Percentiles rank a stretch among this genome's conserved stretches.
phyloP scores from a whole-genome alignment of 805 yeast species.

The Yarrowia sp. region DNA sequence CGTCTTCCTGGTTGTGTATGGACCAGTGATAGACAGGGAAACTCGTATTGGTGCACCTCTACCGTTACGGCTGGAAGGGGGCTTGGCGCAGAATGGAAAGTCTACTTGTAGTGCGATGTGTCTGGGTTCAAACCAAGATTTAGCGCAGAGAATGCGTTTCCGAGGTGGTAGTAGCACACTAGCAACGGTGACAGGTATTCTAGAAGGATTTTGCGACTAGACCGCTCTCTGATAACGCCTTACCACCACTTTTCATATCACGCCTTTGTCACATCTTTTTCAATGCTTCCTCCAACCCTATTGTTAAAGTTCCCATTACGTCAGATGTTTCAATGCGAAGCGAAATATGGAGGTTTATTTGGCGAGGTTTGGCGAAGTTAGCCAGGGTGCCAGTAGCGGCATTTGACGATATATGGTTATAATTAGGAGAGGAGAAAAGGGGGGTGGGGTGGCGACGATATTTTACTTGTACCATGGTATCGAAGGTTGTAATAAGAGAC shows the following conservation, averaged over 20 bases:
- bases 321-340: background rate
- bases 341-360: constrained; percentile 7
- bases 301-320: constrained; percentile 10
- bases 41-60: constrained; percentile 21
- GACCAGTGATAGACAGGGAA: background rate
- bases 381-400: background rate
- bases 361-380: constrained; percentile 13
- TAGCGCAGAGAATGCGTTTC: background rate
- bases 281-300: background rate
- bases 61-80: constrained; percentile 17
- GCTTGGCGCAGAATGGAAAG: constrained; percentile 31
- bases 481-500: too few relatives aligned
- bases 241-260: too few relatives aligned
- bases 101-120: constrained; percentile 24
- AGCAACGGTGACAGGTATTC: too few relatives aligned
- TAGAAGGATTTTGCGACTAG: too few relatives aligned
- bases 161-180: too few relatives aligned
- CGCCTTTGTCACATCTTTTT: too few relatives aligned
- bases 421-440: too few relatives aligned
- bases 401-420: background rate
- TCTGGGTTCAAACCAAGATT: constrained; percentile 13
- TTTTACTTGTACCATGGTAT: too few relatives aligned
- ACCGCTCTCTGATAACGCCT: too few relatives aligned
- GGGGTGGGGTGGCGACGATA: too few relatives aligned
- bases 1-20: background rate